A percentile compares a stretch with the other conserved stretches of the same genome.
Evolutionary conservation across 2,329 filamentous ascomycete genomes (phyloP).

Genomic region (Fusarium aywerte): DNA sequence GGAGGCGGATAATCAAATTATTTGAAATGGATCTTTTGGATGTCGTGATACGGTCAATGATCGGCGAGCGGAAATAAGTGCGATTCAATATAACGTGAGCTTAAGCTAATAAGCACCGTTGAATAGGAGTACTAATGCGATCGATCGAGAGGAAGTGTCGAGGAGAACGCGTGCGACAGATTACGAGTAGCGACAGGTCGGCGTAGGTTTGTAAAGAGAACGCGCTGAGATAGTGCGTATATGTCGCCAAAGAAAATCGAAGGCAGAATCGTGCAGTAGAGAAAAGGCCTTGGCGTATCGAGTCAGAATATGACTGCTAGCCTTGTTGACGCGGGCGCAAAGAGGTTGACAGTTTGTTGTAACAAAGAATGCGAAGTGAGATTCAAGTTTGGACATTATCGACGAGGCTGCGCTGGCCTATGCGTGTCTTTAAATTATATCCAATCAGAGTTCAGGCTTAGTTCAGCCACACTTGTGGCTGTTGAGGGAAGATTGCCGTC

Average conservation of each 20-base stretch:
- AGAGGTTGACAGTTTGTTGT: constrained; percentile 4
- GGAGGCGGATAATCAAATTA: constrained; percentile 3
- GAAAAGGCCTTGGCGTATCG: constrained; percentile 26
- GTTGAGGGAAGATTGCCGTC: not conserved
- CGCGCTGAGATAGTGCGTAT: constrained; percentile 18
- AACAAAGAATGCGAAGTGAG: constrained; percentile 29
- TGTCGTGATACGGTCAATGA: constrained; percentile 1
- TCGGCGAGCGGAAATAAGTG: not conserved
- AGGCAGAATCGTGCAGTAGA: constrained; percentile 7
- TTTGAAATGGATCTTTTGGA: constrained; percentile 4
- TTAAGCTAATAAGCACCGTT: constrained; percentile 5
- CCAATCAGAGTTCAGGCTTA: constrained; percentile 24
- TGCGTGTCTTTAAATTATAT: constrained; percentile 12
- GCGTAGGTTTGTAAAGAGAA: constrained; percentile 1
- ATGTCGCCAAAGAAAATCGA: constrained; percentile 4
- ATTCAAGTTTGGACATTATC: constrained; percentile 34
- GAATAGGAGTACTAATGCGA: constrained; percentile 8
- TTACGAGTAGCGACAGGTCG: constrained; percentile 10
- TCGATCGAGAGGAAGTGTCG: constrained; percentile 9
- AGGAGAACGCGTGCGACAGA: constrained; percentile 19
- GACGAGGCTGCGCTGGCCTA: constrained; percentile 42
- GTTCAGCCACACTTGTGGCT: constrained; percentile 22
- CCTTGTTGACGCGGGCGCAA: constrained; percentile 39
- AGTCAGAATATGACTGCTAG: constrained; percentile 36
- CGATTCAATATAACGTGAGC: not conserved